Percentiles rank a stretch among this genome's conserved stretches.
Evolutionary conservation across 768 basidiomycete species (phyloP).

Genomic region (Porphyrellus cyaneotinctus): DNA sequence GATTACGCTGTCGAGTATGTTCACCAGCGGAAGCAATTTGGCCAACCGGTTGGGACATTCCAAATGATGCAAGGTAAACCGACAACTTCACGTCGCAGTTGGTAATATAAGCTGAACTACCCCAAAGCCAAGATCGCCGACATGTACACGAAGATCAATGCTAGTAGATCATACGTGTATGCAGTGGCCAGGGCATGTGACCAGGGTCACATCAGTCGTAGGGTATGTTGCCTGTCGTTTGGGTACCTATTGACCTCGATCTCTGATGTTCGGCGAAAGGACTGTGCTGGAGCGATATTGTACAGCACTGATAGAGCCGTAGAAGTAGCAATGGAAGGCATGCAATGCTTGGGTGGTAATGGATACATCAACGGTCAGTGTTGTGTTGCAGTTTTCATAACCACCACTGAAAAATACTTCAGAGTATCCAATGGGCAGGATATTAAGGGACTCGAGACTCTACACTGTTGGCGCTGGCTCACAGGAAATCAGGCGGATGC

Average conservation of each 20-base stretch:
- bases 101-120: neutral
- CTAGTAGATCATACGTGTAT: slow-evolving; percentile 88
- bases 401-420: neutral
- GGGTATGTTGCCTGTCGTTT: slow-evolving; percentile 43
- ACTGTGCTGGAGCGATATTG: slow-evolving; percentile 92
- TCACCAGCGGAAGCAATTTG: slow-evolving; percentile 93
- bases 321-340: slow-evolving; percentile 85
- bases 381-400: neutral
- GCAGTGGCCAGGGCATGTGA: slow-evolving; percentile 90
- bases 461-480: slow-evolving; percentile 97
- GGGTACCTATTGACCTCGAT: neutral
- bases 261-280: slow-evolving; percentile 45
- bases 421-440: slow-evolving; percentile 90
- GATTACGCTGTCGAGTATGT: slow-evolving; percentile 85
- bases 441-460: slow-evolving; percentile 80
- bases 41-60: slow-evolving; percentile 81
- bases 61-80: slow-evolving; percentile 89
- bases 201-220: slow-evolving; percentile 67
- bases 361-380: slow-evolving; percentile 87
- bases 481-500: slow-evolving; percentile 91
- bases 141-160: slow-evolving; percentile 92
- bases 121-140: slow-evolving; percentile 75
- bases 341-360: slow-evolving; percentile 93
- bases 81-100: neutral
- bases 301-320: slow-evolving; percentile 92